These are phyloP conservation scores for Cetraspora pellucida DNA, from an alignment of 192 early-diverging fungal genomes.

Conservation along the genomic window DNA sequence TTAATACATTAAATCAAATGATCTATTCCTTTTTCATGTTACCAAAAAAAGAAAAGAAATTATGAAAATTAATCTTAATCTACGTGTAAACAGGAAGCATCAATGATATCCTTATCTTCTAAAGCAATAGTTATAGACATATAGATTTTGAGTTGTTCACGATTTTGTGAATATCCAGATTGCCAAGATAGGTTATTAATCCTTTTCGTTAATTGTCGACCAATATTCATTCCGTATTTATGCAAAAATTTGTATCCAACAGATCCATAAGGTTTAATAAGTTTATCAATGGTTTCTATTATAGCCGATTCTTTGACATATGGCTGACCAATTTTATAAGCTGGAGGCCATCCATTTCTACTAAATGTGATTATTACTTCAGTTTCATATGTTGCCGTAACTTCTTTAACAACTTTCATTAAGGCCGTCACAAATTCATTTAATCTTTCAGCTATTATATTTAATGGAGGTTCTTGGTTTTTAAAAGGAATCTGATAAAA, in stretches of 20 bases:
- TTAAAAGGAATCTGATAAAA: slow-evolving; percentile 22
- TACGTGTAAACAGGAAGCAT: background rate
- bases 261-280: slow-evolving; percentile 7
- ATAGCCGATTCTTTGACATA: background rate
- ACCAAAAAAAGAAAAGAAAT: no score
- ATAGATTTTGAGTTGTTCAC: slow-evolving; percentile 14
- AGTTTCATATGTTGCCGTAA: background rate
- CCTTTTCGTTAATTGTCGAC: background rate
- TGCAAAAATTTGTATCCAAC: slow-evolving; percentile 4
- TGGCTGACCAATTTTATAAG: background rate
- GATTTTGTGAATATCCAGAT: slow-evolving; percentile 12
- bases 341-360: slow-evolving; percentile 1
- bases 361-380: slow-evolving; percentile 12
- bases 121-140: background rate
- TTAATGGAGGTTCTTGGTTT: background rate
- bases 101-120: background rate
- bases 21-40: no score
- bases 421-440: slow-evolving; percentile 11
- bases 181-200: slow-evolving; percentile 9
- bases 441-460: background rate
- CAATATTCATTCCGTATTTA: slow-evolving; percentile 1
- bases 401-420: slow-evolving; percentile 1
- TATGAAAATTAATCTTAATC: no score
- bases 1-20: no score
- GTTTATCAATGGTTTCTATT: background rate